Percentiles rank a stretch among this genome's conserved stretches.
Conservation (phyloP, 176 grass and related monocot species). For the Themeda triandra region DNA sequence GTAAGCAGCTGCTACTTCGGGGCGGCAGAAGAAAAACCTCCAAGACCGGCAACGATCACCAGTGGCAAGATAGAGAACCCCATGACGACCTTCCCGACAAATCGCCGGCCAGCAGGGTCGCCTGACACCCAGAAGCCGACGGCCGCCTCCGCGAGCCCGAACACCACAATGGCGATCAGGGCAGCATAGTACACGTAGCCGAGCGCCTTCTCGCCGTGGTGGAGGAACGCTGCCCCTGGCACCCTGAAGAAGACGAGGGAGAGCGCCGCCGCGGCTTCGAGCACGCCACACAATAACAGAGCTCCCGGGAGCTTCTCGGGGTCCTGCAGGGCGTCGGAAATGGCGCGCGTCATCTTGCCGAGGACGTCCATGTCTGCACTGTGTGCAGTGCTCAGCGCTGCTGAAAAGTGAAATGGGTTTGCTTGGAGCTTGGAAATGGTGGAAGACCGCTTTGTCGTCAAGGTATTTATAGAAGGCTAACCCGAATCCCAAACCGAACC, state of each 20-base stretch:
- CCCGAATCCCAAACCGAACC: not conserved
- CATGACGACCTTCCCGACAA: not conserved
- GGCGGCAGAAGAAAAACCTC: not conserved
- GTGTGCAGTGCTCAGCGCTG: not conserved
- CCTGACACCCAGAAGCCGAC: not conserved
- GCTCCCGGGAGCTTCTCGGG: not conserved
- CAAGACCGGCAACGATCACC: not conserved
- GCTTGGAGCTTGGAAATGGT: not conserved
- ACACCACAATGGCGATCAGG: not conserved
- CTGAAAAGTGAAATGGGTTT: not conserved
- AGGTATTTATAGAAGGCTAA: not conserved
- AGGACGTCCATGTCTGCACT: not conserved
- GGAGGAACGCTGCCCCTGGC: not conserved
- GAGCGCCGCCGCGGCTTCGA: not conserved
- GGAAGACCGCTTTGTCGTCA: not conserved
- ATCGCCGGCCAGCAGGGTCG: not conserved
- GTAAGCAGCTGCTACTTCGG: not conserved
- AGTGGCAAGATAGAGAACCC: not conserved
- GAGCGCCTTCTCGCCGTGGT: not conserved
- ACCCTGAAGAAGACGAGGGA: conserved; percentile 7
- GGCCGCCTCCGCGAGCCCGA: not conserved
- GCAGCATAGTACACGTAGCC: not conserved
- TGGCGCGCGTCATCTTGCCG: not conserved
- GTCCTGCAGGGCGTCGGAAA: not conserved
- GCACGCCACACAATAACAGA: not conserved